Base-by-base conservation (phyloP, 202 grass and related monocot species). In the Panicum virgatum region DNA sequence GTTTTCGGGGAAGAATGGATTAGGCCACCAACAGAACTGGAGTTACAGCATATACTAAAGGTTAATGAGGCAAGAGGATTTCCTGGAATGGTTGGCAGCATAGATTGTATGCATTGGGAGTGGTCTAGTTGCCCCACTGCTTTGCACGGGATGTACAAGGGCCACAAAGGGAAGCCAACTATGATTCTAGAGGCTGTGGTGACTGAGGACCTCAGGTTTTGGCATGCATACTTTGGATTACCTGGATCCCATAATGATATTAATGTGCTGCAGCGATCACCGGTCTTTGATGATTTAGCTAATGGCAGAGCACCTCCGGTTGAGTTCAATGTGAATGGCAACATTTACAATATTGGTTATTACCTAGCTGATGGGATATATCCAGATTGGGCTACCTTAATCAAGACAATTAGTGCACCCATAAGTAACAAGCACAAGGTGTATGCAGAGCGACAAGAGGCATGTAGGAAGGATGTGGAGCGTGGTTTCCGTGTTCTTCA, bases 61-160 rank as follows among this genome's bases (percentile, higher is more conserved):
- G 68, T 4, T 32, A 34, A 72, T 72, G 7, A 52, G 27, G 69
- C 45, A 36, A 34, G 45, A 53, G 69, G 46, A 2, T 52, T 50
- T 19, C 27, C 69, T 20, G 3, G 27, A 19, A 72, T 37, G 69
- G 29, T 13, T 36, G 69, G 14, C 2, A 70, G 68, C 14, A 71
- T 71, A 1, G 26, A 71, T 19, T 71, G 68, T 27, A 50, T 69
- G 66, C 66, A 69, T 45, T 69, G 40, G 66, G 40, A 69, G 66
- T 69, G 66, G 66, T 25, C 19, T 8, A 18, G 16, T 19, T 72
- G 62, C 18, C 14, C 30, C 7, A 37, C 32, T 8, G 45, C 22
- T 44, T 69, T 12, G 68, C 23, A 48, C 6, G 44, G 22, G 13
- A 27, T 48, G 68, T 71, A 71, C 44, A 71, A 50, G 26, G 68